Evolutionary conservation across 164 flowering plant species (phyloP), one percentile per base, ranked within the genome.

Genomic region (Vitis cinerea): DNA sequence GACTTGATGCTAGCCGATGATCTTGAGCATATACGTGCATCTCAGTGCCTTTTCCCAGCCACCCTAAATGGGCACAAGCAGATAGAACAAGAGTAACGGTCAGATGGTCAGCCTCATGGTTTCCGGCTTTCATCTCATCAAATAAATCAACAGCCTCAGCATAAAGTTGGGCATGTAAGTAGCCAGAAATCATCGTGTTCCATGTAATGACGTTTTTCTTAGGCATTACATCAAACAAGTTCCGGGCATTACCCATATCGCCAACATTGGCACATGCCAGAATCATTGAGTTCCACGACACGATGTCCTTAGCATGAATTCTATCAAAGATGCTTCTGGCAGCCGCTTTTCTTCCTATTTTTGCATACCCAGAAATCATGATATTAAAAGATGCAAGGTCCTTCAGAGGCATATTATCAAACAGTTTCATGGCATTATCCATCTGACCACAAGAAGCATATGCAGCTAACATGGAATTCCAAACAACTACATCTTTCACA

Each of bases 271-370:
- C 27, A 47, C 54, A 78, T 0, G 74, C 82, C 17, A 68, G 31
- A 7, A 85, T 76, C 83, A 85, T 72, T 0, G 86, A 77, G 62
- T 82, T 85, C 84, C 85, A 83, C 1, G 88, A 83, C 9, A 80
- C 78, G n/a, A 68, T 19, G 75, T 85, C 85, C 67, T 71, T 80
- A 8, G 14, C 75, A 3, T 60, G 70, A 58, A 71, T 73, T 59
- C 50, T 12, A 72, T 82, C 71, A 27, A 84, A 82, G 10, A 76
- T 9, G 1, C 62, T 61, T 61, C 65, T 65, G 0, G 83, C 83
- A 17, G 63, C 61, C 4, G 48, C 65, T 8, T 68, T 29, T 8
- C 19, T 59, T 12, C 82, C 82, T 8, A 47, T 60, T 3, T 61
- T 73, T 6, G 78, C 80, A 58, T 61, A 74, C 65, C 84, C 86